Conservation (phyloP, 163 green algal species). For the Scenedesmus sp. region DNA sequence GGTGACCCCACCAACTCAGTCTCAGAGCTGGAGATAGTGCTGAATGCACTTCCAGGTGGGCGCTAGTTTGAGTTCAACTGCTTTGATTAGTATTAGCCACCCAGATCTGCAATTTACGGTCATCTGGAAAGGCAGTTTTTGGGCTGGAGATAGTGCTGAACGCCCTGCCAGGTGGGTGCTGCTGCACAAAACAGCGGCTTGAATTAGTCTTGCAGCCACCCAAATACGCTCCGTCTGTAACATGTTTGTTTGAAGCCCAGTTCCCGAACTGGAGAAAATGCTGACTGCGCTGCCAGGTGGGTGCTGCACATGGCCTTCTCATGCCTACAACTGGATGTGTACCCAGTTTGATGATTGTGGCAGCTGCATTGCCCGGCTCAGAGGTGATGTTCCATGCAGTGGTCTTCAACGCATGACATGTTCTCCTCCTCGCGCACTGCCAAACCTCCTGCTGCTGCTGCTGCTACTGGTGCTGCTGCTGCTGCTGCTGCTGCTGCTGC, state of each 20-base stretch:
- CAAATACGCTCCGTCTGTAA: too few relatives aligned
- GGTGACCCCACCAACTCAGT: constrained; percentile 68
- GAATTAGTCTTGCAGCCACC: too few relatives aligned
- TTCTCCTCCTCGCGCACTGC: background rate
- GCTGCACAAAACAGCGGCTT: too few relatives aligned
- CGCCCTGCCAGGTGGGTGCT: constrained; percentile 56
- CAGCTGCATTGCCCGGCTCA: background rate
- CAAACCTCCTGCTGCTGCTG: background rate
- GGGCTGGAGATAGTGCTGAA: constrained; percentile 57
- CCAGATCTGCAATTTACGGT: too few relatives aligned
- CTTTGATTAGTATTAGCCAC: too few relatives aligned
- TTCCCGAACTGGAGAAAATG: background rate
- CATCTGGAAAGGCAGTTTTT: too few relatives aligned
- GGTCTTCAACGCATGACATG: background rate
- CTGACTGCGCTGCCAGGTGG: background rate
- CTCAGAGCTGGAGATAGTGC: constrained; percentile 78
- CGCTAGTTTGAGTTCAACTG: too few relatives aligned
- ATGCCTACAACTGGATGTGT: too few relatives aligned
- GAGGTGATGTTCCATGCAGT: too few relatives aligned
- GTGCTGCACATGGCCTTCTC: background rate
- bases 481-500: background rate
- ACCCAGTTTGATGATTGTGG: background rate
- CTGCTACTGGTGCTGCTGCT: background rate
- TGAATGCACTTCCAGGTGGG: constrained; percentile 66
- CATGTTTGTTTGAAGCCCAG: too few relatives aligned